A percentile compares a stretch with the other conserved stretches of the same genome.
phyloP scores from a whole-genome alignment of 371 early-diverging fungal species.

The Mucor velutinosus region DNA sequence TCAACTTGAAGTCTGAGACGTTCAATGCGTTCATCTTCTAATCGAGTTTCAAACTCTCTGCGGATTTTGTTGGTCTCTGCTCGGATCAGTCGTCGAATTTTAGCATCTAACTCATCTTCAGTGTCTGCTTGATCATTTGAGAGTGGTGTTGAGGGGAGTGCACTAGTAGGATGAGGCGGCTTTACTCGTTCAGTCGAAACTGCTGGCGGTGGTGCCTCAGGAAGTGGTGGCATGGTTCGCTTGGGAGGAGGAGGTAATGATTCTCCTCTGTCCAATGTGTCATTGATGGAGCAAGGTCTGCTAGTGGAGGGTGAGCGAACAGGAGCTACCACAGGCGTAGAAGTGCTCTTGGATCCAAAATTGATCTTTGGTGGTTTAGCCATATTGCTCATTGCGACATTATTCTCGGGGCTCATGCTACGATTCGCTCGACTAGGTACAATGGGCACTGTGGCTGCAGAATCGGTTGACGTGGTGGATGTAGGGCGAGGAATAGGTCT shows the following conservation, averaged over 20 bases:
- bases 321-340: neutral
- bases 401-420: neutral
- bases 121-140: neutral
- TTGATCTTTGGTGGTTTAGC: conserved; percentile 43
- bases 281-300: conserved; percentile 4
- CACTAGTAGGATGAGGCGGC: neutral
- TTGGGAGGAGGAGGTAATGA: conserved; percentile 32
- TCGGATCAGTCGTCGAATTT: conserved; percentile 37
- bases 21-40: conserved; percentile 49
- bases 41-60: conserved; percentile 39
- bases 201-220: conserved; percentile 7
- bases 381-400: conserved; percentile 14
- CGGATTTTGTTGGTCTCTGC: conserved; percentile 48
- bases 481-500: conserved; percentile 38
- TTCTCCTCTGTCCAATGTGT: neutral
- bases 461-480: conserved; percentile 15
- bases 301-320: conserved; percentile 4
- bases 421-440: conserved; percentile 4
- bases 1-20: conserved; percentile 43
- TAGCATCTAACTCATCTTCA: conserved; percentile 38
- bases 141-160: conserved; percentile 16
- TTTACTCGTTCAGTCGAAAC: neutral
- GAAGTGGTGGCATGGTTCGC: conserved; percentile 46
- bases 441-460: neutral
- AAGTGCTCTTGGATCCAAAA: neutral